These are phyloP conservation scores for Neofusicoccum sp. DNA, from an alignment of 2,329 filamentous ascomycete genomes.

Conservation along the genomic window DNA sequence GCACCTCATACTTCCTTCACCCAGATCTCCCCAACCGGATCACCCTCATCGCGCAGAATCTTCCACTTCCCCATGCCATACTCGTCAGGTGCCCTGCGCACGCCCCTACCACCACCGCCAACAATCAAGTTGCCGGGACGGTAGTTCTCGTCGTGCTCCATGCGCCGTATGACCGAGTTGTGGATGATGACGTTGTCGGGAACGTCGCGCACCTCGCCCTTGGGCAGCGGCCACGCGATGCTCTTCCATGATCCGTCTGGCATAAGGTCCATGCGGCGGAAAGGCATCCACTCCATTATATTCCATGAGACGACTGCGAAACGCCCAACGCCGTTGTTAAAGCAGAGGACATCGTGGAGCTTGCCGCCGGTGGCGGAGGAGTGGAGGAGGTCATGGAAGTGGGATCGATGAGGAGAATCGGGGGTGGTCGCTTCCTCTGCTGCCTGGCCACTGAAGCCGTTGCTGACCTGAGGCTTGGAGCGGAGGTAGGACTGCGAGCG, in stretches of 20 bases:
- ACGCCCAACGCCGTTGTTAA: conserved; percentile 59
- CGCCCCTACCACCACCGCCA: conserved; percentile 74
- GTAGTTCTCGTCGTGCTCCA: conserved; percentile 66
- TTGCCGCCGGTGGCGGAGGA: conserved; percentile 55
- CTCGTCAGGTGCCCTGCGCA: conserved; percentile 61
- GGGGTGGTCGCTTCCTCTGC: background rate
- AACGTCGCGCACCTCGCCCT: conserved; percentile 77
- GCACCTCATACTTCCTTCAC: conserved; percentile 37
- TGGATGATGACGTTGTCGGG: conserved; percentile 72
- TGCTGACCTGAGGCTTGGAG: background rate
- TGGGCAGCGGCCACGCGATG: conserved; percentile 77
- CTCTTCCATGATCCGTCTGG: conserved; percentile 75
- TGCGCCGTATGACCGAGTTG: conserved; percentile 71
- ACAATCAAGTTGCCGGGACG: conserved; percentile 79
- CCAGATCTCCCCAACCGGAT: conserved; percentile 71
- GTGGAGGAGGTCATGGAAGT: conserved; percentile 63
- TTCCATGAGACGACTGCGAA: conserved; percentile 69
- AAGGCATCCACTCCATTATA: conserved; percentile 80
- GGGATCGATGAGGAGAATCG: background rate
- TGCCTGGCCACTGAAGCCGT: background rate
- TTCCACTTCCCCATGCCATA: conserved; percentile 74
- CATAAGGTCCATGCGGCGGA: conserved; percentile 77
- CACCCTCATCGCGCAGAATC: conserved; percentile 64
- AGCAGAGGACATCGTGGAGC: conserved; percentile 73
- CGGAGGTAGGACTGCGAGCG: conserved; percentile 6